A percentile compares a stretch with the other conserved stretches of the same genome.
phyloP scores from a whole-genome alignment of 257 asterid genomes.

The Eustoma russellianum region DNA sequence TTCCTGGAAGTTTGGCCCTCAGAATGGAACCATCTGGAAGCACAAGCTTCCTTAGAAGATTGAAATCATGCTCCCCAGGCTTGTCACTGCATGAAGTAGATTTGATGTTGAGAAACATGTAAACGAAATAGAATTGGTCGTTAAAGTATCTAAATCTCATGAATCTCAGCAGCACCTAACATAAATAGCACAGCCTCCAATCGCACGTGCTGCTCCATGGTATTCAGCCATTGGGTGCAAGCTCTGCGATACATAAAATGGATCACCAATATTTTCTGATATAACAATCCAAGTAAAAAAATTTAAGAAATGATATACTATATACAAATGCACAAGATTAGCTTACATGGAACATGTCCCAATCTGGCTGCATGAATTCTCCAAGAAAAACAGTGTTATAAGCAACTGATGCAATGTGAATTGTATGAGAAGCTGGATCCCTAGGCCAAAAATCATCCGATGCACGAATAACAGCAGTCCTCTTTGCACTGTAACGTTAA shows the following conservation, averaged over 20 bases:
- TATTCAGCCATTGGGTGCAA: slow-evolving; percentile 91
- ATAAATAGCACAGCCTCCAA: slow-evolving; percentile 88
- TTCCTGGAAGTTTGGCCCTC: slow-evolving; percentile 85
- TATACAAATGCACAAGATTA: too few species aligned
- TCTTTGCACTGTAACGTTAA: slow-evolving; percentile 43
- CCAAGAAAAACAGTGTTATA: slow-evolving; percentile 80
- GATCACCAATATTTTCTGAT: neutral
- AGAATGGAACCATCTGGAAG: slow-evolving; percentile 80
- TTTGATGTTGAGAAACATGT: slow-evolving; percentile 5
- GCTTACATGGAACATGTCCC: slow-evolving; percentile 98
- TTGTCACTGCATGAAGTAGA: slow-evolving; percentile 50
- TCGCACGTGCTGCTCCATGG: slow-evolving; percentile 90
- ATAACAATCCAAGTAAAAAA: neutral
- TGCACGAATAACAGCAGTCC: slow-evolving; percentile 71
- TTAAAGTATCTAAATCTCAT: neutral
- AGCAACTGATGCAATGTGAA: slow-evolving; percentile 93
- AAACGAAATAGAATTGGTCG: neutral
- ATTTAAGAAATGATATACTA: slow-evolving; percentile 4
- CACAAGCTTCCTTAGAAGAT: slow-evolving; percentile 70
- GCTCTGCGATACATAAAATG: slow-evolving; percentile 30
- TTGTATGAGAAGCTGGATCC: slow-evolving; percentile 93
- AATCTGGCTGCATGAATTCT: slow-evolving; percentile 97
- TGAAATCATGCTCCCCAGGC: slow-evolving; percentile 80
- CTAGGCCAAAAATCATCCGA: slow-evolving; percentile 94
- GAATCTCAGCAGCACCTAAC: slow-evolving; percentile 42